phyloP scores from a whole-genome alignment of 2,329 filamentous ascomycete genomes.

The Cyclaneusma minus region DNA sequence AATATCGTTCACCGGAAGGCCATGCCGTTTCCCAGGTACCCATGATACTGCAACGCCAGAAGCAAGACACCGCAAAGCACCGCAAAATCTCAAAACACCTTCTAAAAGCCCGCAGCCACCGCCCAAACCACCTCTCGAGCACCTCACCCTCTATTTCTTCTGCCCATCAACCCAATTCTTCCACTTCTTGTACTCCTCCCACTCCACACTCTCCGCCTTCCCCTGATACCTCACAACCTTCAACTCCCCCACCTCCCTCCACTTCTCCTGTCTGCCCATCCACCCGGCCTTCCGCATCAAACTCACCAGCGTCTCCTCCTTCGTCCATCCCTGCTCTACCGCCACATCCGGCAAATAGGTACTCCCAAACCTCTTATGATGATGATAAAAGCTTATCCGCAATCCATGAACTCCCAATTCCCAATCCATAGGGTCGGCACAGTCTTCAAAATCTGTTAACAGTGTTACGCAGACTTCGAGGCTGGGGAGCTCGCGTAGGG shows the following conservation, averaged over 20 bases:
- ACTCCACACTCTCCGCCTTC: slow-evolving; percentile 55
- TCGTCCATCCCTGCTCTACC: slow-evolving; percentile 83
- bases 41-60: too few species aligned
- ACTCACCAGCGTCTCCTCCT: slow-evolving; percentile 80
- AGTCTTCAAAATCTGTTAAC: slow-evolving; percentile 71
- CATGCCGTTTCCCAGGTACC: too few species aligned
- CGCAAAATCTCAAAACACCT: too few species aligned
- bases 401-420: slow-evolving; percentile 73
- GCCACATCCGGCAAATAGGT: slow-evolving; percentile 92
- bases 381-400: slow-evolving; percentile 68
- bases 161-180: slow-evolving; percentile 47
- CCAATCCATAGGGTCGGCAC: slow-evolving; percentile 67
- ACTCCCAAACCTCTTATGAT: slow-evolving; percentile 58
- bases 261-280: slow-evolving; percentile 49
- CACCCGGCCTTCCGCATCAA: slow-evolving; percentile 93
- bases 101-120: too few species aligned
- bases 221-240: slow-evolving; percentile 78
- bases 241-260: slow-evolving; percentile 61
- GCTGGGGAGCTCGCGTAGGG: slow-evolving; percentile 34
- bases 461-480: slow-evolving; percentile 62
- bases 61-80: too few species aligned
- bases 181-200: slow-evolving; percentile 66
- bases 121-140: too few species aligned
- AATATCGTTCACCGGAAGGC: too few species aligned
- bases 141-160: slow-evolving; percentile 3